These are phyloP conservation scores for Fusarium sp. DNA, from an alignment of 2,329 filamentous ascomycete genomes.

Conservation along the genomic window DNA sequence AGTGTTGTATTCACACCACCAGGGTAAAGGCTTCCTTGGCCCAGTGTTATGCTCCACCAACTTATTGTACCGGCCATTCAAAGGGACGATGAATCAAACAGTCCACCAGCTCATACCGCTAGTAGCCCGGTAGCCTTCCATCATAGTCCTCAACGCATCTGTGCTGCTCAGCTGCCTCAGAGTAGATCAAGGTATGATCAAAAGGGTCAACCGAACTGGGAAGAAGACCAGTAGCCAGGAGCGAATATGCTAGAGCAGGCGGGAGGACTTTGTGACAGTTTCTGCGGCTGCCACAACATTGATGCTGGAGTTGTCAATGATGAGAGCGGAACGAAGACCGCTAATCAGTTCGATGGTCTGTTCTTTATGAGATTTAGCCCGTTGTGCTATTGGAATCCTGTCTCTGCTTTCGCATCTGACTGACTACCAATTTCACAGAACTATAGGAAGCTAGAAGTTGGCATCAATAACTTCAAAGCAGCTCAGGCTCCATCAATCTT, in stretches of 20 bases:
- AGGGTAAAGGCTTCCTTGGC: too few relatives aligned
- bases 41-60: too few relatives aligned
- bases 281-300: neutral
- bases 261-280: accelerated
- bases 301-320: neutral
- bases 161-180: neutral
- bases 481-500: too few relatives aligned
- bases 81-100: accelerated
- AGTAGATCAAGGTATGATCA: neutral
- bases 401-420: too few relatives aligned
- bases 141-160: neutral
- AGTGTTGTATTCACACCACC: too few relatives aligned
- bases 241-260: neutral
- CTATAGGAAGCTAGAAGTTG: neutral
- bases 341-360: neutral
- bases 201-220: neutral
- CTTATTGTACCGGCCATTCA: neutral
- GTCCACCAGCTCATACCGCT: too few relatives aligned
- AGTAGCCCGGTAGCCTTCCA: neutral
- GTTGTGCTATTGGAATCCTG: neutral
- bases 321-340: neutral
- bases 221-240: too few relatives aligned
- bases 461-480: neutral
- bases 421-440: neutral
- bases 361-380: too few relatives aligned